Percentiles rank a stretch among this genome's conserved stretches.
These are phyloP conservation scores for Cercospora berteroae DNA, from an alignment of 2,329 filamentous ascomycete genomes.

Conservation along the genomic window DNA sequence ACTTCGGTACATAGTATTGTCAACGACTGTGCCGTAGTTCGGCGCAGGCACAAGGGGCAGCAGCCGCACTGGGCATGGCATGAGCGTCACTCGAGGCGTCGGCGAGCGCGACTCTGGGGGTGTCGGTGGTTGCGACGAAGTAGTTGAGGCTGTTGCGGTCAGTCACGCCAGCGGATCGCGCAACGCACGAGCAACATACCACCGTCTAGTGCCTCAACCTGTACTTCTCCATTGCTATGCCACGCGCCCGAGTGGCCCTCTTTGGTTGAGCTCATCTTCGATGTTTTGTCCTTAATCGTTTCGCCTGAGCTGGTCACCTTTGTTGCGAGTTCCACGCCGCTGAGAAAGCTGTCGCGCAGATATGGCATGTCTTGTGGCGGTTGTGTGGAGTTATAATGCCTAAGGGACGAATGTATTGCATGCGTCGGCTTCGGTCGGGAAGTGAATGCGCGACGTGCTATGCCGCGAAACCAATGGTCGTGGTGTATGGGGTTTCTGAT, in stretches of 20 bases:
- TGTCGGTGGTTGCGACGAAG: conserved; percentile 29
- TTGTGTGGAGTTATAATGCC: background rate
- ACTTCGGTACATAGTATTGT: conserved; percentile 74
- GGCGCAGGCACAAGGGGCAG: conserved; percentile 50
- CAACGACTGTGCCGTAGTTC: conserved; percentile 75
- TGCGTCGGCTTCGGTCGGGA: background rate
- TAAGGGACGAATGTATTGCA: background rate
- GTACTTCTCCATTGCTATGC: background rate
- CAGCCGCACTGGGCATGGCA: conserved; percentile 38
- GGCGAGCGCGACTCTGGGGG: conserved; percentile 27
- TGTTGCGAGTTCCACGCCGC: background rate
- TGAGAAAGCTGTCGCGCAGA: conserved; percentile 5
- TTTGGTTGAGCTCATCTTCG: background rate
- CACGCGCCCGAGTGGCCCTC: no score
- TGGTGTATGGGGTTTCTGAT: background rate
- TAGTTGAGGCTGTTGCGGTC: conserved; percentile 8
- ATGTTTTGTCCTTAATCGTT: background rate
- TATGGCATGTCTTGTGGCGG: conserved; percentile 12
- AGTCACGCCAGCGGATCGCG: background rate
- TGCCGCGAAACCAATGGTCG: background rate
- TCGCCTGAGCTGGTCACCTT: background rate
- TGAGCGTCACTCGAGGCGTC: conserved; percentile 26
- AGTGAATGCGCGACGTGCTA: background rate
- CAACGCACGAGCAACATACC: background rate
- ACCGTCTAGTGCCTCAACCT: background rate